Base-by-base conservation (phyloP, 306 rosid genomes). In the Castanea crenata region DNA sequence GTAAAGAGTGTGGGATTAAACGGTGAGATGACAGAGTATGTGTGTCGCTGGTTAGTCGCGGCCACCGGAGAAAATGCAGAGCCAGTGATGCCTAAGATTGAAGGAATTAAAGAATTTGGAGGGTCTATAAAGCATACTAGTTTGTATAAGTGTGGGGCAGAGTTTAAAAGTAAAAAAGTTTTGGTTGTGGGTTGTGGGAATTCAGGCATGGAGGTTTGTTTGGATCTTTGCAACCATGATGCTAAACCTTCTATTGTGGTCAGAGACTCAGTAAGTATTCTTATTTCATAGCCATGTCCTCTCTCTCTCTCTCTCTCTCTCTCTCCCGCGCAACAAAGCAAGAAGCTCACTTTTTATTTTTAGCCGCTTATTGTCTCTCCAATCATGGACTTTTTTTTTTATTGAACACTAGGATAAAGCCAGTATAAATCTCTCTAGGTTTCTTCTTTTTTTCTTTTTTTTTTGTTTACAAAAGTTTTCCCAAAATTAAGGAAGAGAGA, bases 121-220 rank as follows among this genome's bases (percentile, higher is more conserved):
- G 92, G 86, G 3, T n/a, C 79, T 0, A 85, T 93, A 15, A 81
- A 73, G 81, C 98, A 93, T 58, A 93, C 98, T 0, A 91, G 98
- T 59, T 76, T 80, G 83, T 93, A 93, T 55, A 91, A 91, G 64
- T 89, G 91, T 56, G 98, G 97, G 0, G 82, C 78, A 3, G 94
- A 93, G 58, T 91, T 91, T 7, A 64, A 74, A 71, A 92, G 85
- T 61, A 83, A 91, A 77, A 87, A 13, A 57, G 97, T 93, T 76
- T 86, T 93, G 90, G 98, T 93, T 4, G 98, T 93, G 10, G 98
- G 98, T 0, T 91, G 98, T 87, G 98, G 98, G n/a, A 93, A 93
- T 86, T 93, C 98, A 0, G 98, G 98, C 34, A 93, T 93, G 98
- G 98, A 93, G 85, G 97, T 91, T 11, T 93, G 98, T 73, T 86